Conservation (phyloP, 2,329 filamentous ascomycete species). For the Ceratocystiopsis brevicomis region DNA sequence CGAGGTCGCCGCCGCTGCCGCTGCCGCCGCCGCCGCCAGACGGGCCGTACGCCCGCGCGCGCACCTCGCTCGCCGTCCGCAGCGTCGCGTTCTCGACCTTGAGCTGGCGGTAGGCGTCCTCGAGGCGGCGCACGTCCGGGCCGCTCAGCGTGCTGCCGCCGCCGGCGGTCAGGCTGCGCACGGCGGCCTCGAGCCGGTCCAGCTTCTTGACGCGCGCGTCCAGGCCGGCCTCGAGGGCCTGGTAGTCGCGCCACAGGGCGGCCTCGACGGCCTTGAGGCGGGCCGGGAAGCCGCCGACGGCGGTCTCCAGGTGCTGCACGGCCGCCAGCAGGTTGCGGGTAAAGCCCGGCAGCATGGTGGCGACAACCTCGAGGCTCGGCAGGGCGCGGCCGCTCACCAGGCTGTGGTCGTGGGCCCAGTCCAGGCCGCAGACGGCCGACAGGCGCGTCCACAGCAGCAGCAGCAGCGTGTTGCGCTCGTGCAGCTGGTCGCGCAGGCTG, state of each 20-base stretch:
- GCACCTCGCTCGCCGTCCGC: slow-evolving; percentile 40
- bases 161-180: slow-evolving; percentile 43
- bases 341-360: slow-evolving; percentile 71
- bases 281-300: slow-evolving; percentile 58
- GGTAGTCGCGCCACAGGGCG: slow-evolving; percentile 80
- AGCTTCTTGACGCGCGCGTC: slow-evolving; percentile 68
- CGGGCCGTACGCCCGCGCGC: slow-evolving; percentile 26
- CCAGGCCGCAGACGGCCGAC: slow-evolving; percentile 66
- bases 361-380: slow-evolving; percentile 69
- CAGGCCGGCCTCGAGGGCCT: slow-evolving; percentile 62
- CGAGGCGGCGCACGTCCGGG: slow-evolving; percentile 28
- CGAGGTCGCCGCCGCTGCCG: slow-evolving; percentile 14
- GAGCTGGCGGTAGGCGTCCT: slow-evolving; percentile 42
- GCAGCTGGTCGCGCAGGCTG: slow-evolving; percentile 68
- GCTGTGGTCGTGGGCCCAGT: slow-evolving; percentile 81
- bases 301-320: slow-evolving; percentile 67
- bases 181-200: slow-evolving; percentile 65
- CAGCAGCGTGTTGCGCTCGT: slow-evolving; percentile 74
- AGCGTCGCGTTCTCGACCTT: slow-evolving; percentile 53
- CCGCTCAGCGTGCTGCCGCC: slow-evolving; percentile 26
- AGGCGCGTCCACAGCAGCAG: slow-evolving; percentile 81
- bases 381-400: slow-evolving; percentile 72
- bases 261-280: slow-evolving; percentile 75
- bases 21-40: slow-evolving; percentile 17
- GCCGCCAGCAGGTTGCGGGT: slow-evolving; percentile 76